These are phyloP conservation scores for Colletotrichum plurivorum DNA, from an alignment of 2,329 filamentous ascomycete species.

Conservation along the genomic window DNA sequence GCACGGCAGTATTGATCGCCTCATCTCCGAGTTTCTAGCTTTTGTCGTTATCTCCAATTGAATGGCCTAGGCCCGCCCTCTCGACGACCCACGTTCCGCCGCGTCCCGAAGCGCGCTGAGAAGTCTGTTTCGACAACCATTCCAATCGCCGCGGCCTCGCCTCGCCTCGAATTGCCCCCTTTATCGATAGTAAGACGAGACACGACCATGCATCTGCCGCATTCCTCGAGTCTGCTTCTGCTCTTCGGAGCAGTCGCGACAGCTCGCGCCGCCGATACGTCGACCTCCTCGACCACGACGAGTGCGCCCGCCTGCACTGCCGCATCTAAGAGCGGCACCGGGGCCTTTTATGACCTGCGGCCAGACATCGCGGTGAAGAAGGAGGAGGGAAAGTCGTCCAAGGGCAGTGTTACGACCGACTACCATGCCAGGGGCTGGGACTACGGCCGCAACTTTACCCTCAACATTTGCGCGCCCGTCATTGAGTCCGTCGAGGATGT, in stretches of 20 bases:
- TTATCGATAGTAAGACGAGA: conserved; percentile 13
- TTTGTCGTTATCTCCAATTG: conserved; percentile 15
- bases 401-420: conserved; percentile 60
- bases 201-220: conserved; percentile 45
- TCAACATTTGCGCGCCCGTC: conserved; percentile 87
- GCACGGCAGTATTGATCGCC: not conserved
- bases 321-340: conserved; percentile 66
- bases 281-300: conserved; percentile 54
- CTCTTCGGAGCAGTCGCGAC: conserved; percentile 51
- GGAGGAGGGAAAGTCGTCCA: conserved; percentile 60
- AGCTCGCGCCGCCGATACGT: conserved; percentile 48
- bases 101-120: conserved; percentile 31
- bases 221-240: conserved; percentile 47
- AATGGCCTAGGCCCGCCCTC: conserved; percentile 14
- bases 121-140: conserved; percentile 1
- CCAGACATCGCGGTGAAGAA: conserved; percentile 65
- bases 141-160: conserved; percentile 10
- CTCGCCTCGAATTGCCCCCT: not conserved
- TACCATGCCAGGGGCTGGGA: conserved; percentile 81
- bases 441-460: conserved; percentile 84
- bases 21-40: not conserved
- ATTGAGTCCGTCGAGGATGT: conserved; percentile 75
- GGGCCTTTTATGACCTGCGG: conserved; percentile 72
- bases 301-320: conserved; percentile 68
- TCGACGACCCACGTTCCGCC: conserved; percentile 2